A percentile compares a stretch with the other conserved stretches of the same genome.
These are phyloP conservation scores for Furcasterigmium furcatum DNA, from an alignment of 2,329 filamentous ascomycete species.

Conservation along the genomic window DNA sequence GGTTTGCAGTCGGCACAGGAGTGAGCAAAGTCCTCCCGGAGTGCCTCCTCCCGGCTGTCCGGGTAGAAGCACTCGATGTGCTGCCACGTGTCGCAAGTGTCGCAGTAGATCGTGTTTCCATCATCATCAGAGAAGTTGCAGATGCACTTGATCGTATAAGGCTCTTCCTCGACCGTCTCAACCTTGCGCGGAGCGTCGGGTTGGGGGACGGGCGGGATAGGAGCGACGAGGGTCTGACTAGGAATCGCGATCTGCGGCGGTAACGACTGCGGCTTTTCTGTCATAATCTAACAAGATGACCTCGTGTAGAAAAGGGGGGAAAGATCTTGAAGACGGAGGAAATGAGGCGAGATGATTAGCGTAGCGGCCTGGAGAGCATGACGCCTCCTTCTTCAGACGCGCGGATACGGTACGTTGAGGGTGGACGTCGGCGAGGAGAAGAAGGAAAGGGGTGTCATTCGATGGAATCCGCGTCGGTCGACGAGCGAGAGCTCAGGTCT, in stretches of 20 bases:
- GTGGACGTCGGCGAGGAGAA: no score
- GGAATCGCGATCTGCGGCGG: conserved; percentile 52
- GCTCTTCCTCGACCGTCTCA: conserved; percentile 69
- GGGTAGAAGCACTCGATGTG: conserved; percentile 96
- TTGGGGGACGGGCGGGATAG: conserved; percentile 30
- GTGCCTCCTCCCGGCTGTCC: conserved; percentile 65
- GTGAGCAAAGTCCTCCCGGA: conserved; percentile 72
- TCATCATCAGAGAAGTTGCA: conserved; percentile 93
- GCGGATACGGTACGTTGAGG: conserved; percentile 15
- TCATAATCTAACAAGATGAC: conserved; percentile 55
- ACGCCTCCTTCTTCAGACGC: conserved; percentile 48
- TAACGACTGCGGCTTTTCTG: conserved; percentile 52
- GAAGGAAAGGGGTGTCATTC: not conserved
- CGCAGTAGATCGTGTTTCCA: conserved; percentile 95
- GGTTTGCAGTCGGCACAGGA: conserved; percentile 88
- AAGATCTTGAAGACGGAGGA: conserved; percentile 24
- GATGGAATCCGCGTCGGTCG: not conserved
- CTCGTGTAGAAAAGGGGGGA: conserved; percentile 37
- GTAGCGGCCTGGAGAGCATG: conserved; percentile 54
- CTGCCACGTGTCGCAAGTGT: conserved; percentile 95
- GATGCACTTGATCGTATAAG: conserved; percentile 97
- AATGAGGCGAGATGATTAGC: conserved; percentile 42
- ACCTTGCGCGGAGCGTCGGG: conserved; percentile 41
- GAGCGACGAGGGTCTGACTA: conserved; percentile 45
- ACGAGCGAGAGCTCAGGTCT: not conserved